Percentiles rank a stretch among this genome's conserved stretches.
Conservation (phyloP, 495 filamentous ascomycete genomes). For the Poronia punctata region DNA sequence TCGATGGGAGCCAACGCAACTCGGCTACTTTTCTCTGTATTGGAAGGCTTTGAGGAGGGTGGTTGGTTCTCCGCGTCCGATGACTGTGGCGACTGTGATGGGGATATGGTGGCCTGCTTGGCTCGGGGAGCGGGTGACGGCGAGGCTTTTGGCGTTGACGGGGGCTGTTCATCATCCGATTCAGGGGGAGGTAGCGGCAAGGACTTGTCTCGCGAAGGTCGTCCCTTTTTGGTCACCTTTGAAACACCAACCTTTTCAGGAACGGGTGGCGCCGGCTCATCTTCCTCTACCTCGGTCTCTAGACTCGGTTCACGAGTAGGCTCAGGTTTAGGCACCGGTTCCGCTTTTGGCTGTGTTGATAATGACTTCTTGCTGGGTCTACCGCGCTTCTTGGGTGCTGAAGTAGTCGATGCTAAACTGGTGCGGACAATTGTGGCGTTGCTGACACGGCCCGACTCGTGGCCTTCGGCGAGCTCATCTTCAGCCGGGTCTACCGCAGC, state of each 20-base stretch:
- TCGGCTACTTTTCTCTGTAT: conserved; percentile 26
- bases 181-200: conserved; percentile 22
- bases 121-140: conserved; percentile 24
- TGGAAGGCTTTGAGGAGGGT: conserved; percentile 53
- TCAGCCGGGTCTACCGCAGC: conserved; percentile 23
- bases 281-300: too few relatives aligned
- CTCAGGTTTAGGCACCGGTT: background rate
- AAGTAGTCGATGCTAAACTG: conserved; percentile 19
- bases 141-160: conserved; percentile 28
- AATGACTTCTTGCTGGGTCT: conserved; percentile 40
- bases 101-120: conserved; percentile 36
- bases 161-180: conserved; percentile 18
- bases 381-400: conserved; percentile 39
- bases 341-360: conserved; percentile 1
- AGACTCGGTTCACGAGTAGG: background rate
- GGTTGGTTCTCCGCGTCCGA: conserved; percentile 78
- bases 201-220: conserved; percentile 21
- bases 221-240: conserved; percentile 5
- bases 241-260: conserved; percentile 6
- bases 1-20: conserved; percentile 44
- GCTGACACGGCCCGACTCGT: conserved; percentile 36
- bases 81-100: conserved; percentile 62
- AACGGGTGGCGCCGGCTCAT: background rate
- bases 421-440: conserved; percentile 38
- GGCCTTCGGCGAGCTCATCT: conserved; percentile 28